Base-by-base conservation (phyloP, 768 basidiomycete genomes). In the Amanita fuliginea region DNA sequence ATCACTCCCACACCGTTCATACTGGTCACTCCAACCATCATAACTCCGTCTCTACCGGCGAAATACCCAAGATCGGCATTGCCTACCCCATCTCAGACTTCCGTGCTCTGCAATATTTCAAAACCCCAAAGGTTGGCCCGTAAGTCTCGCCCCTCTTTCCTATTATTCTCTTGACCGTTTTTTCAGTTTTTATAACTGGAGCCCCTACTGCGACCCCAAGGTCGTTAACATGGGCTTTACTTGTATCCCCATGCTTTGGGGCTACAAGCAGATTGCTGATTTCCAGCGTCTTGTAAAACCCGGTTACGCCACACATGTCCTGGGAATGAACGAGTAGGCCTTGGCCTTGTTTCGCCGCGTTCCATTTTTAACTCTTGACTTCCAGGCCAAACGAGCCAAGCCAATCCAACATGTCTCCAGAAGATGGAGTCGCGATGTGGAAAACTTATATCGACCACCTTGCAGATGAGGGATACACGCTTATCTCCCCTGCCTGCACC, bases 241-340 rank as follows among this genome's bases (percentile, higher is more conserved):
- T 8, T 78, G 67, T 54, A 68, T 75, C 32, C 74, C 83, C 18
- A 84, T 85, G 83, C 62, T 88, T 1, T 91, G 86, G 86, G 81
- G 83, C 53, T 55, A 60, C 6, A 69, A 73, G 24, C 71, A 84
- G 47, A 59, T 71, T 21, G 53, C 47, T 6, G 68, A 74, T 13
- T 84, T 85, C 61, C 55, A 68, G 50, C 60, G 59, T 2, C 51
- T 66, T 37, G 74, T 81, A 26, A 64, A 71, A 42, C 54, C 61
- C 13, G 78, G 77, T 34, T 79, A 83, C 57, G 74, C 79, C 47
- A 56, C 64, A 19, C 57, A 58, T 47, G 76, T 71, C 35, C 55
- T 85, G 18, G 83, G 80, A 47, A 64, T 74, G 60, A 96, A 95
- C 58, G 92, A 92, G 91, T 90, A 51, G 9, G 80, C 60, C 30